These are phyloP conservation scores for Alternaria alternata DNA, from an alignment of 2,329 filamentous ascomycete genomes.

Conservation along the genomic window DNA sequence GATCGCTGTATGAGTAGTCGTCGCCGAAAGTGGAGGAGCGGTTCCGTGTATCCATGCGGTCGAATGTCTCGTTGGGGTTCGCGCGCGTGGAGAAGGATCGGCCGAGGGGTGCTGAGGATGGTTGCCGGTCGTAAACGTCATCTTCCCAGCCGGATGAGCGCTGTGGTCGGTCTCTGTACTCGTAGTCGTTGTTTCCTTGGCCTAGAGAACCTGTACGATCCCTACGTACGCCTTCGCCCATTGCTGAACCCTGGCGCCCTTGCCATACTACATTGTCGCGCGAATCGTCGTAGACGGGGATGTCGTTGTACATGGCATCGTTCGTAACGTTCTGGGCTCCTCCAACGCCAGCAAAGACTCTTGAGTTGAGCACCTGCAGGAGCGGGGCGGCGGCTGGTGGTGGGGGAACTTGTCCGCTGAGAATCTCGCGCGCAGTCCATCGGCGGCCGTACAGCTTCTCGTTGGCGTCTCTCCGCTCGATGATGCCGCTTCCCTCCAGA, in stretches of 20 bases:
- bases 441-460: conserved; percentile 91
- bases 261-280: conserved; percentile 89
- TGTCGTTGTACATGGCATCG: conserved; percentile 78
- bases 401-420: conserved; percentile 78
- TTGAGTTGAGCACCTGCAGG: conserved; percentile 83
- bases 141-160: conserved; percentile 78
- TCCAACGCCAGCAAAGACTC: conserved; percentile 77
- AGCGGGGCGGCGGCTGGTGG: conserved; percentile 85
- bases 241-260: conserved; percentile 73
- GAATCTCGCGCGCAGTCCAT: conserved; percentile 80
- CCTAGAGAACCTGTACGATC: conserved; percentile 55
- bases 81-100: conserved; percentile 61
- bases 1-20: conserved; percentile 65
- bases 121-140: conserved; percentile 72
- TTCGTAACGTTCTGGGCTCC: conserved; percentile 33
- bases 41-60: conserved; percentile 50
- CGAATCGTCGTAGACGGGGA: conserved; percentile 83
- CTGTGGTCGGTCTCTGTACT: conserved; percentile 65
- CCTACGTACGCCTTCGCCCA: conserved; percentile 70
- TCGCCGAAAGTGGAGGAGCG: conserved; percentile 54
- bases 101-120: conserved; percentile 49
- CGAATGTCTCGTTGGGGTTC: conserved; percentile 61
- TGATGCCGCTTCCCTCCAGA: conserved; percentile 89
- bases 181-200: conserved; percentile 54
- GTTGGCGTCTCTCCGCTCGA: conserved; percentile 95